Base-by-base conservation (phyloP, 139 green algal genomes). In the Chlorella sp. region DNA sequence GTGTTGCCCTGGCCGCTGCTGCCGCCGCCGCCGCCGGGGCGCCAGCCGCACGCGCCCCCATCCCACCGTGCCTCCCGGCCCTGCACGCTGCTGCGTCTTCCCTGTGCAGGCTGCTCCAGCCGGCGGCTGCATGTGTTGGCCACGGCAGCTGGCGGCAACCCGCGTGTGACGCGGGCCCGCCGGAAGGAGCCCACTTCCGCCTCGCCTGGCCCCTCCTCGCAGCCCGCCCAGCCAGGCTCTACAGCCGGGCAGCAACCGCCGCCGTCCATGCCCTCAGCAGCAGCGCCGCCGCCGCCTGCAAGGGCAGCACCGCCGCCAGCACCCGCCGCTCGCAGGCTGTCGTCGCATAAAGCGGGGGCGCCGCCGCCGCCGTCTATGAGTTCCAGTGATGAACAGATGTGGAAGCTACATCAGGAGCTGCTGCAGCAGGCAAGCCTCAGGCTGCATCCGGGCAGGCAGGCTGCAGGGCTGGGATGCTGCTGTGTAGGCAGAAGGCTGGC, bases 321-420 rank as follows among this genome's bases (percentile, higher is more conserved):
- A 22, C 34, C 34, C n/a, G 18, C 75, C 1, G 34, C 75, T 28
- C 16, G 2, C 48, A 57, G 48, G 48, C 48, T 57, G 48, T 5
- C 48, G 48, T 57, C 48, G 9, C 48, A 57, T 5, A 57, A 57
- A 18, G 26, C 68, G 68, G 26, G 68, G 40, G 3, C 40, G 9
- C 7, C 39, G 24, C 53, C 15, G 32, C 53, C 81, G 18, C 32
- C 64, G 26, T 22, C 83, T 11, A 36, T 60, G 37, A 89, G 85
- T 48, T 64, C 77, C 12, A 53, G 37, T n/a, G 89, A 91, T 36
- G 89, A 91, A n/a, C 92, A 95, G 61, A 89, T 96, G 57, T 90
- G 76, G 92, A 75, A 91, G 39, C 89, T 96, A 36, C 94, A 96
- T 53, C 87, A 95, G 68, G 94, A 96, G 88, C 85, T 95, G 5